Evolutionary conservation across 768 basidiomycete genomes (phyloP), one percentile per base, ranked within the genome.

Genomic region (Naematelia encephala): DNA sequence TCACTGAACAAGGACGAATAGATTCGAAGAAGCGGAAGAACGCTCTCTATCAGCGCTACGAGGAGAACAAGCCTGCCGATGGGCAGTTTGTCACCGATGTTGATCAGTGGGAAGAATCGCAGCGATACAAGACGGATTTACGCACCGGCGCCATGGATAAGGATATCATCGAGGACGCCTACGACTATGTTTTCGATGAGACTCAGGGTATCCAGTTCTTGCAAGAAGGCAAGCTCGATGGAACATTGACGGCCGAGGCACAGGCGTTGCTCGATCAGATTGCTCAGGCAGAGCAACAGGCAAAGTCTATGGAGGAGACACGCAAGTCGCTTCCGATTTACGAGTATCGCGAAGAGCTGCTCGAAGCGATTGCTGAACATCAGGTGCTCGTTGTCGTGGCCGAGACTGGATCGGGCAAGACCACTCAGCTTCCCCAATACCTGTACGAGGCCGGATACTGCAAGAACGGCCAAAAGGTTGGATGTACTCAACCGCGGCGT

Each of bases 161-260:
- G 77, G 82, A 78, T 43, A 86, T 89, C 61, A 60, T 88, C 19
- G 84, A 86, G 27, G 91, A 92, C 29, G 86, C 87, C 44, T 98
- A 94, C 70, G 94, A 98, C 58, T 99, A 92, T 74, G 94, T 99
- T 47, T 97, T 99, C 70, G 96, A 99, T 76, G 96, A 98, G 77
- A 89, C 86, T 69, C 94, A 96, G 79, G 91, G 91, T 21, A 98
- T 99, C 75, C 82, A 90, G 74, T 99, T 94, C 78, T 87, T 94
- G 72, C 86, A 91, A 85, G 92, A 92, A 61, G 70, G 77, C 22
- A 74, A 74, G 49, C 87, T 87, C 3, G 82, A 83, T 61, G 81
- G 83, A 12, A 83, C 76, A 47, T 82, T 96, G 84, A 88, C 85
- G 61, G 85, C 88, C 11, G 89, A 90, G 59, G 92, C 97, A 62